Evolutionary conservation across 1,284 basidiomycete genomes (phyloP).

Genomic region (Ustilago xerochloae): DNA sequence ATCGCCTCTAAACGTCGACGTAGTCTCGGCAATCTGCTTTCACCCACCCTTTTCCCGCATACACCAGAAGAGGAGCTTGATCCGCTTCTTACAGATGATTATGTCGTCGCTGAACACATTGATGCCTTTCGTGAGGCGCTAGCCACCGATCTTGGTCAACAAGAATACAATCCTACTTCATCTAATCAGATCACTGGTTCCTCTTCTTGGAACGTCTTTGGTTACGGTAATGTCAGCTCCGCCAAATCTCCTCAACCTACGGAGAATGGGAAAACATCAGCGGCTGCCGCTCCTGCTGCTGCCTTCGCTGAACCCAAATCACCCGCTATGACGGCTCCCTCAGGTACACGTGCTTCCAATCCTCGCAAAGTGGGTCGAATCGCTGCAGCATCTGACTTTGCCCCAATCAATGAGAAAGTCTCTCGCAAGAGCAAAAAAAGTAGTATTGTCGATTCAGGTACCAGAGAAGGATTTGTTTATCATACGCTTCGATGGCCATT

Average conservation of each 20-base stretch:
- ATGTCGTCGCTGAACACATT: conserved; percentile 48
- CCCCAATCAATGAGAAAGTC: conserved; percentile 62
- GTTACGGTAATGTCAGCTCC: conserved; percentile 29
- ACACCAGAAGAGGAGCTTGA: conserved; percentile 41
- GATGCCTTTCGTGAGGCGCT: conserved; percentile 60
- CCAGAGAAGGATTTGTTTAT: conserved; percentile 62
- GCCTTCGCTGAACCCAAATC: conserved; percentile 20
- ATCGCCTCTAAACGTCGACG: conserved; percentile 27
- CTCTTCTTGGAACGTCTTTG: conserved; percentile 40
- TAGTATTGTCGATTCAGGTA: conserved; percentile 47
- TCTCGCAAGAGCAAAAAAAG: conserved; percentile 27
- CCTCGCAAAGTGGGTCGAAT: conserved; percentile 56
- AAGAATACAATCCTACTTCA: conserved; percentile 46
- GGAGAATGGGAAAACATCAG: conserved; percentile 10
- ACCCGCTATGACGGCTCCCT: conserved; percentile 23
- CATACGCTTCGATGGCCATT: conserved; percentile 61
- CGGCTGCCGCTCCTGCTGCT: conserved; percentile 12
- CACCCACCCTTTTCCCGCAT: conserved; percentile 30
- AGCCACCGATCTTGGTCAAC: conserved; percentile 54
- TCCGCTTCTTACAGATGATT: conserved; percentile 55
- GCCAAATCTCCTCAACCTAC: conserved; percentile 33
- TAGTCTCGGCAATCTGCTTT: conserved; percentile 42
- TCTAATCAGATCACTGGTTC: conserved; percentile 41
- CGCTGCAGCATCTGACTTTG: conserved; percentile 65
- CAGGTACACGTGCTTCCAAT: conserved; percentile 38